Evolutionary conservation across 1,284 basidiomycete genomes (phyloP).

Genomic region (Microbotryum lychnidis-dioicae): DNA sequence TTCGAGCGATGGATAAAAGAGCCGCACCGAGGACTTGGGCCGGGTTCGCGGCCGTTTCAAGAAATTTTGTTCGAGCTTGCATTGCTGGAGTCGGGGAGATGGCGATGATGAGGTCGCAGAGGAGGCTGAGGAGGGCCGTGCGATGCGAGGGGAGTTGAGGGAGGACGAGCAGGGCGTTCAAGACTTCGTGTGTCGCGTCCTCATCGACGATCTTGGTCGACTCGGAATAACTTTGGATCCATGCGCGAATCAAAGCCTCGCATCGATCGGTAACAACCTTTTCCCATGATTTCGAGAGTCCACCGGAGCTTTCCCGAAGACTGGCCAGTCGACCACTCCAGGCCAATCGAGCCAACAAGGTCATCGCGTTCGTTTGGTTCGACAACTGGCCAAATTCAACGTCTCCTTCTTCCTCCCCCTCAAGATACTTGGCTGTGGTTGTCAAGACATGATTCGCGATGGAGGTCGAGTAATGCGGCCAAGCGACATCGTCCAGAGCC

Average conservation of each 20-base stretch:
- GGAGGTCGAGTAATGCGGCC: conserved; percentile 20
- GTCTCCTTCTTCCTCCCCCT: not conserved
- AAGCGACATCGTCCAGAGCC: conserved; percentile 16
- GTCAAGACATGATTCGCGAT: conserved; percentile 13
- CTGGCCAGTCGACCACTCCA: conserved; percentile 10
- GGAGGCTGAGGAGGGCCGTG: conserved; percentile 3
- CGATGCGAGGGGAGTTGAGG: conserved; percentile 16
- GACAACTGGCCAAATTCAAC: conserved; percentile 13
- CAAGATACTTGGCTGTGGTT: conserved; percentile 14
- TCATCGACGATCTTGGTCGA: conserved; percentile 7
- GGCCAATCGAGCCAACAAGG: conserved; percentile 20
- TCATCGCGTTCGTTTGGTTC: conserved; percentile 16
- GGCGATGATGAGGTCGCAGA: conserved; percentile 15
- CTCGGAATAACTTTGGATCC: conserved; percentile 9
- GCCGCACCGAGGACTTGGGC: conserved; percentile 24
- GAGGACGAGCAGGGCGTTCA: conserved; percentile 25
- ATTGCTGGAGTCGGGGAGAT: conserved; percentile 12
- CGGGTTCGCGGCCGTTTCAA: conserved; percentile 16
- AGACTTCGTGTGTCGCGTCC: conserved; percentile 26
- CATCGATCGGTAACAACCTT: conserved; percentile 5
- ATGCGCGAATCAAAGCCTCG: conserved; percentile 8
- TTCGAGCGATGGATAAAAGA: conserved; percentile 9
- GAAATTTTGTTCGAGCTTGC: conserved; percentile 20
- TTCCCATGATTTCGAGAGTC: conserved; percentile 18
- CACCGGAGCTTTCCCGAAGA: conserved; percentile 5